phyloP scores from a whole-genome alignment of 169 alveolate genomes.

The Neospora caninum region DNA sequence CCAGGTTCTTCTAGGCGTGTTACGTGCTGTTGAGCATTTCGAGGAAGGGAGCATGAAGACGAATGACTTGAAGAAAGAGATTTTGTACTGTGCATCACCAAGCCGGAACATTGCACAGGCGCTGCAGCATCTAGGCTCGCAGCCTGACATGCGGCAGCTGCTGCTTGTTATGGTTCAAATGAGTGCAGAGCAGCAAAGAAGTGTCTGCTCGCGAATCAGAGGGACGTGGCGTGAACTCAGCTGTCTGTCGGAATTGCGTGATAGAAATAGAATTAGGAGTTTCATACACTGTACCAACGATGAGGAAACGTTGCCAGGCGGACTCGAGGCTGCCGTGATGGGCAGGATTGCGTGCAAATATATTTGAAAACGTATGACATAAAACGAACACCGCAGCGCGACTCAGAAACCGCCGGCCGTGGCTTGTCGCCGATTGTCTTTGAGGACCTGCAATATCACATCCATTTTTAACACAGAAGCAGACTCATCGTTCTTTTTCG shows the following conservation, averaged over 20 bases:
- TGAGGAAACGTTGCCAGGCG: constrained; percentile 24
- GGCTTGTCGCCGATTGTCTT: no score
- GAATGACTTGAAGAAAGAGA: constrained; percentile 12
- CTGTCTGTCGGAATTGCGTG: not conserved
- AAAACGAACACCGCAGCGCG: not conserved
- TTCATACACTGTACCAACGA: not conserved
- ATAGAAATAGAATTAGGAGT: not conserved
- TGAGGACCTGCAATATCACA: no score
- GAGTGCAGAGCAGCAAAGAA: not conserved
- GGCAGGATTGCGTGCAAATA: constrained; percentile 12
- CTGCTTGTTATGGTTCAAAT: constrained; percentile 6
- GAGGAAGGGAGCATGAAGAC: constrained; percentile 20
- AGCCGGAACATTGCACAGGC: constrained; percentile 11
- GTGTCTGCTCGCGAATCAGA: not conserved
- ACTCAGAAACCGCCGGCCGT: no score
- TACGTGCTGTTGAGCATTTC: constrained; percentile 3
- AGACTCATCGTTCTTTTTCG: no score
- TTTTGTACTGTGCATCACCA: constrained; percentile 30
- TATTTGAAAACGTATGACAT: not conserved
- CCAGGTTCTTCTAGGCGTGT: constrained; percentile 21
- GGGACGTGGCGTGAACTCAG: not conserved
- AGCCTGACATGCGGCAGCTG: not conserved
- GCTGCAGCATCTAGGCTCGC: constrained; percentile 16
- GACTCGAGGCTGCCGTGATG: constrained; percentile 25
- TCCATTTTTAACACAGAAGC: no score